Evolutionary conservation across 257 asterid species (phyloP), one percentile per base, ranked within the genome.

Genomic region (Primulina eburnea): DNA sequence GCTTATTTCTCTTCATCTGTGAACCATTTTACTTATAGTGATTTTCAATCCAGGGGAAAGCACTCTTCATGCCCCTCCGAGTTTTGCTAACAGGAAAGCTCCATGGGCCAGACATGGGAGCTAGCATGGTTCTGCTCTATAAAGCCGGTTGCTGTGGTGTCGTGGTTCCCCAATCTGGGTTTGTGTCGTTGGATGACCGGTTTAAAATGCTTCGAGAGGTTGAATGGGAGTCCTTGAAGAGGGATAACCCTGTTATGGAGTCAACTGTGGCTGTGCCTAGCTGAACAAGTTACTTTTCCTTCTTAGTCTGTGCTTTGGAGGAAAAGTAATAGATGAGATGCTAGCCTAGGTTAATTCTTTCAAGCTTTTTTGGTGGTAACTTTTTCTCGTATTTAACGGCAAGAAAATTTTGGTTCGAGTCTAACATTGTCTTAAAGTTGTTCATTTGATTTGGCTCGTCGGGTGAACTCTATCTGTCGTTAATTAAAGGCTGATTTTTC

Each of bases 91-190:
- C 97, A 4, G 99, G 99, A 67, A 87, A 83, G 81, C 92, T 93
- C 61, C 97, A 93, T 61, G 97, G 99, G 28, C 99, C 97, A 56
- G 99, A 93, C 18, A 90, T 90, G 88, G 99, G 91, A 55, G 75
- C 88, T 35, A 77, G 84, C 47, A 17, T 91, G 71, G 82, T 87
- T 68, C 77, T 93, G 67, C 78, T 93, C 33, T 77, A 89, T 72
- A 82, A 85, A 81, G 99, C 97, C 58, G 91, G 89, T 73, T 81
- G 40, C 32, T 71, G 82, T 16, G 88, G 86, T 32, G 77, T 71
- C 47, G 83, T 87, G 20, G 75, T 87, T 53, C 82, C 93, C 16
- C 80, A 82, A 37, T 53, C 81, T 9, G 90, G 85, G 67, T 81
- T 90, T 30, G 83, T 84, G 37, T 59, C 89, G 0, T 72, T 92